phyloP scores from a whole-genome alignment of 2,329 filamentous ascomycete species.

The Stachybotrys chlorohalonatus region DNA sequence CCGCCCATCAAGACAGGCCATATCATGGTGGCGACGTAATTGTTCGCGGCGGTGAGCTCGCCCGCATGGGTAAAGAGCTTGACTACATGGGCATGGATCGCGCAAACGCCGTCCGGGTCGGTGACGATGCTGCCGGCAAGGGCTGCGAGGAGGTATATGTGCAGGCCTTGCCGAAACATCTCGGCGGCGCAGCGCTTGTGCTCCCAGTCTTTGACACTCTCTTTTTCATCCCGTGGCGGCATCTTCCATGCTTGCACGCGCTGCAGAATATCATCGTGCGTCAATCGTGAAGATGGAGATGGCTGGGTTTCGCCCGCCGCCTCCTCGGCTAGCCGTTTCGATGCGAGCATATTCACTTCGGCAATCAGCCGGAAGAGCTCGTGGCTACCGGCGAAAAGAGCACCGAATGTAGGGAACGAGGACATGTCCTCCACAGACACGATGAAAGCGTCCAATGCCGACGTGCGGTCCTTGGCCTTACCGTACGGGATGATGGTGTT shows the following conservation, averaged over 20 bases:
- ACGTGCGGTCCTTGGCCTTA: not conserved
- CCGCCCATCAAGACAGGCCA: conserved; percentile 2
- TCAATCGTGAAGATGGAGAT: not conserved
- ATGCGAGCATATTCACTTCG: conserved; percentile 1
- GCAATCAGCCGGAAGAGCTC: not conserved
- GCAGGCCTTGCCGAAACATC: conserved; percentile 1
- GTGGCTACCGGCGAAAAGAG: conserved; percentile 1
- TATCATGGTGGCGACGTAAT: conserved; percentile 1
- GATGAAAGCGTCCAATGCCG: not conserved
- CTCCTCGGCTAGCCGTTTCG: conserved; percentile 1
- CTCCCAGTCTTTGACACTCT: not conserved
- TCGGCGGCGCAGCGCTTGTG: not conserved
- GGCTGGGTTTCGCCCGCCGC: not conserved
- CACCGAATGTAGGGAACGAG: not conserved
- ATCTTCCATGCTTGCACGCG: not conserved
- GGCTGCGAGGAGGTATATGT: conserved; percentile 2
- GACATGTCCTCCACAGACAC: not conserved
- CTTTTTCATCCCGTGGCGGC: not conserved
- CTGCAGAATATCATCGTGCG: not conserved
- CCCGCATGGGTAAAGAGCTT: not conserved
- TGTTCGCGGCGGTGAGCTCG: not conserved
- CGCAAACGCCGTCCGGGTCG: not conserved
- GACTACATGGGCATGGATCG: not conserved
- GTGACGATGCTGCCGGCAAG: conserved; percentile 2
- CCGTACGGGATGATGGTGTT: not conserved